phyloP scores from a whole-genome alignment of 1,284 basidiomycete species.

The Moniliophthora roreri region DNA sequence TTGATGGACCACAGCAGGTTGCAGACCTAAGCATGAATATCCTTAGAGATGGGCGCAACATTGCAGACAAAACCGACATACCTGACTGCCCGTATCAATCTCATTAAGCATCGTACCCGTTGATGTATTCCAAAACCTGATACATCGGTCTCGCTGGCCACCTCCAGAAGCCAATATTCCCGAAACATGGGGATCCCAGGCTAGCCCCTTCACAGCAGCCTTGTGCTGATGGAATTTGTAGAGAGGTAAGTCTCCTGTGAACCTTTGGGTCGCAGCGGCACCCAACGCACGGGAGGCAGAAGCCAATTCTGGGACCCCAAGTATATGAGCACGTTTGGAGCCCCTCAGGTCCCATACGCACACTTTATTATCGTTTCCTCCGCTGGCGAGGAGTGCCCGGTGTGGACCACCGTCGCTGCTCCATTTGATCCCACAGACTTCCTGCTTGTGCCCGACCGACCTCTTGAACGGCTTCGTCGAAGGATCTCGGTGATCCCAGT shows the following conservation, averaged over 20 bases:
- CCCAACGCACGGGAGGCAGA: constrained; percentile 23
- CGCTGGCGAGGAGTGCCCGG: constrained; percentile 77
- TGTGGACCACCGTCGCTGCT: constrained; percentile 59
- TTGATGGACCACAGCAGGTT: constrained; percentile 96
- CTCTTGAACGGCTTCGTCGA: constrained; percentile 72
- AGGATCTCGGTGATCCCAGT: constrained; percentile 86
- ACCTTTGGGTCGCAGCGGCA: constrained; percentile 32
- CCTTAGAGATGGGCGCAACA: constrained; percentile 2
- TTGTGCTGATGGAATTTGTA: constrained; percentile 96
- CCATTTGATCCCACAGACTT: constrained; percentile 96
- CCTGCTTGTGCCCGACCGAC: constrained; percentile 85
- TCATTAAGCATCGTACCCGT: constrained; percentile 86
- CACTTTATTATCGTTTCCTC: constrained; percentile 98
- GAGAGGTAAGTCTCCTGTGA: constrained; percentile 55
- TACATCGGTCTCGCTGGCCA: constrained; percentile 95
- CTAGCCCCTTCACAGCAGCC: constrained; percentile 96
- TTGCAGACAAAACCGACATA: constrained; percentile 33
- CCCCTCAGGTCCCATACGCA: constrained; percentile 90
- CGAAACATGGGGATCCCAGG: constrained; percentile 94
- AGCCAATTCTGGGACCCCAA: constrained; percentile 16
- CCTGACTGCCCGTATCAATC: constrained; percentile 91
- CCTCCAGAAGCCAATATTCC: constrained; percentile 93
- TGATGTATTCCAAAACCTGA: constrained; percentile 96
- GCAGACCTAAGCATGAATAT: constrained; percentile 69
- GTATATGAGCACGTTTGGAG: constrained; percentile 40